Base-by-base conservation (phyloP, 768 basidiomycete species). In the Lentinula lateritia region DNA sequence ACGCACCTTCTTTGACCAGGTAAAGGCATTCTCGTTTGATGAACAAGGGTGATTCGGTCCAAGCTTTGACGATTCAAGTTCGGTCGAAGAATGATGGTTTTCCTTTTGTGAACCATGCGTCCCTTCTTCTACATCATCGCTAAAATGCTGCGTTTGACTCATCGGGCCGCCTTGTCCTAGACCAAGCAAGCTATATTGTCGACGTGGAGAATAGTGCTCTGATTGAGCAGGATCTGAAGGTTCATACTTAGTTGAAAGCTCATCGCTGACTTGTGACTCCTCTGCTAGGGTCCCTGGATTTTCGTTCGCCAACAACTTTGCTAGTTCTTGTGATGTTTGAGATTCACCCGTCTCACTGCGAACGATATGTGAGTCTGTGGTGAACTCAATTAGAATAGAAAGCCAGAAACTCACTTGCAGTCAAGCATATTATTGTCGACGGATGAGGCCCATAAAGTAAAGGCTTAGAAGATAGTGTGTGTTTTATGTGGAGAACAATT, bases 171-270 rank as follows among this genome's bases (percentile, higher is more conserved):
- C 55, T 45, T 56, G 55, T 56, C 55, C 83, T 18, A 88, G 74
- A 2, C 84, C 87, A 65, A 84, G 80, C 62, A 84, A 78, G 67
- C 83, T 80, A 71, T 87, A 86, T 60, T 75, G 76, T 34, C 82
- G 80, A 69, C 64, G 68, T 70, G 62, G 18, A 16, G 57, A 70
- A 69, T 36, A 23, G 61, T 66, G 64, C 39, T 73, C 70, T 53
- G 78, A 69, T 63, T 74, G 72, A 66, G 71, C 15, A 42, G 9
- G 36, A 38, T 50, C 48, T 59, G 34, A 38, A 6, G 46, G 34
- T 42, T 18, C 23, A 32, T 43, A n/a, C 4, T 48, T 59, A 8
- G 38, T 23, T 20, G 23, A 13, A 36, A n/a, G 18, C 16, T 56
- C 39, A 7, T 56, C 15, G 13, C 36, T 41, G 6, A 5, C 12